Percentiles rank a stretch among this genome's conserved stretches.
phyloP scores from a whole-genome alignment of 2,329 filamentous ascomycete species.

The Aspergillus arachidicola region DNA sequence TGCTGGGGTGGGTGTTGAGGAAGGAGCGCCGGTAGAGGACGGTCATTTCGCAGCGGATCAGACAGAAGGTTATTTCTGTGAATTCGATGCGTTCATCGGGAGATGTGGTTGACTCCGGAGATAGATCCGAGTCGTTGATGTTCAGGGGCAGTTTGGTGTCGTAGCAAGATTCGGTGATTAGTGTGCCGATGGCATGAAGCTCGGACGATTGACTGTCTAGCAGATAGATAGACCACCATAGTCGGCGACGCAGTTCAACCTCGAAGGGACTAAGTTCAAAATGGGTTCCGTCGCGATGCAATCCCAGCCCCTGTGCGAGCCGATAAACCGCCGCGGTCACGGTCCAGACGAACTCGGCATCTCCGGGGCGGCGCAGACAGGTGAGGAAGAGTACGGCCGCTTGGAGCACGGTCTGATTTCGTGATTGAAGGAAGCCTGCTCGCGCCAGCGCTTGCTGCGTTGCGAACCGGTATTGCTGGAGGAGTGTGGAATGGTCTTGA shows the following conservation, averaged over 20 bases:
- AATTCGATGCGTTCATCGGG: not conserved
- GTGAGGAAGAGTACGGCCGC: constrained; percentile 63
- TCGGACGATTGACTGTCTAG: constrained; percentile 50
- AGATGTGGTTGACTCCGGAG: not conserved
- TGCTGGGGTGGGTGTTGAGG: not conserved
- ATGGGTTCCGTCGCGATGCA: constrained; percentile 46
- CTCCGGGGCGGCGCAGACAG: constrained; percentile 26
- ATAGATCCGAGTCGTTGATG: not conserved
- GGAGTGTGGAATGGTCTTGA: constrained; percentile 47
- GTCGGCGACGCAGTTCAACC: constrained; percentile 50
- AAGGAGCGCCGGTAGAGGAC: not conserved
- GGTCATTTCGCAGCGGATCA: not conserved
- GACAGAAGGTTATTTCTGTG: not conserved
- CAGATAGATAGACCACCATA: constrained; percentile 52
- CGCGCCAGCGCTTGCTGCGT: constrained; percentile 62
- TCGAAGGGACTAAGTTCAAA: constrained; percentile 49
- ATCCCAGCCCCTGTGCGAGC: constrained; percentile 33
- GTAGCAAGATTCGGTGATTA: not conserved
- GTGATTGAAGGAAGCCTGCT: constrained; percentile 60
- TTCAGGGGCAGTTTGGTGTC: not conserved
- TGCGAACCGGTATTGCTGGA: constrained; percentile 59
- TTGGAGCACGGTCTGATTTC: constrained; percentile 60
- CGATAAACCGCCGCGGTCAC: constrained; percentile 11
- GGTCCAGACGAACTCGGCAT: not conserved
- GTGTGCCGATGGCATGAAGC: constrained; percentile 32